A percentile compares a stretch with the other conserved stretches of the same genome.
Conservation (phyloP, 2,329 filamentous ascomycete species). For the Dothideomycetes sp. region DNA sequence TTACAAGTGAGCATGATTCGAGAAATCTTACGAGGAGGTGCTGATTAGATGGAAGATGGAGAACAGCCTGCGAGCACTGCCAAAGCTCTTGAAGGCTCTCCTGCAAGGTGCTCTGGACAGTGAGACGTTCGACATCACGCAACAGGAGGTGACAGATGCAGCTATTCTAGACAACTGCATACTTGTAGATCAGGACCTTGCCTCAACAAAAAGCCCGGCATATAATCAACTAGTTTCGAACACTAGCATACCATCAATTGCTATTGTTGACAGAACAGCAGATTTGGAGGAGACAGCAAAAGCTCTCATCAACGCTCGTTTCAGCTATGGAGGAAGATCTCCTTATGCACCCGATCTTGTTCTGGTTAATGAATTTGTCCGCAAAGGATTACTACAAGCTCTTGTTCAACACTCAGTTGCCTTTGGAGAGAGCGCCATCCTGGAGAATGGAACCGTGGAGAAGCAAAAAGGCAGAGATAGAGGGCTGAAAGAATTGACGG, state of each 20-base stretch:
- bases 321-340: conserved; percentile 44
- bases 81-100: conserved; percentile 25
- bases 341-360: conserved; percentile 53
- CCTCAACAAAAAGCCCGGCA: conserved; percentile 7
- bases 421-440: conserved; percentile 12
- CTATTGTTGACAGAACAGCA: conserved; percentile 51
- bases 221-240: conserved; percentile 25
- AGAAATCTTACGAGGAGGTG: no score
- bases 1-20: conserved; percentile 36
- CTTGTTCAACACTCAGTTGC: conserved; percentile 29
- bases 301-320: conserved; percentile 42
- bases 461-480: conserved; percentile 3
- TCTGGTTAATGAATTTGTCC: conserved; percentile 52
- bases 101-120: conserved; percentile 32
- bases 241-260: conserved; percentile 30
- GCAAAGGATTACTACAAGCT: conserved; percentile 43
- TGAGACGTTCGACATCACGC: conserved; percentile 37
- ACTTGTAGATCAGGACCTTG: conserved; percentile 23
- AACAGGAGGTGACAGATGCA: conserved; percentile 19
- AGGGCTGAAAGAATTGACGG: conserved; percentile 6
- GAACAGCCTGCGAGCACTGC: conserved; percentile 27
- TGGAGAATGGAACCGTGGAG: conserved; percentile 8
- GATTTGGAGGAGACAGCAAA: conserved; percentile 43
- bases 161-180: conserved; percentile 17
- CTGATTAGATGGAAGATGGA: no score